Evolutionary conservation across 768 basidiomycete genomes (phyloP), one percentile per base, ranked within the genome.

Genomic region (Mycena latifolia): DNA sequence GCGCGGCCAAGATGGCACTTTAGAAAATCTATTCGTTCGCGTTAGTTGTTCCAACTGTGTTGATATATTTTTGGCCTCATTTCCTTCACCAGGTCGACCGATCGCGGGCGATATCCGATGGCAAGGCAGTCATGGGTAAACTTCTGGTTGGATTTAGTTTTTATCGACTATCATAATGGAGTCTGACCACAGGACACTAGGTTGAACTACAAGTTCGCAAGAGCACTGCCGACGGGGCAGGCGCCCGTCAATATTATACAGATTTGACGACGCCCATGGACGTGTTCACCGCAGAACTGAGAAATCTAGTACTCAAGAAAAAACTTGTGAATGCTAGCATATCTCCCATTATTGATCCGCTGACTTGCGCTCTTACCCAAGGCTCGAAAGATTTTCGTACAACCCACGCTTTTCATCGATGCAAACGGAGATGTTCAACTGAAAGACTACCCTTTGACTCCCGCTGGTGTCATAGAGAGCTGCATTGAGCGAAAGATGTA

Each of bases 351-450:
- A 24, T 28, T 29, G 29, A 17, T 11, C 10, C 20, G 22, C 51
- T 31, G 22, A 24, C 31, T 22, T 5, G 11, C 10, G 3, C n/a
- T 8, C 46, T 53, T n/a, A n/a, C 28, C 65, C 58, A 69, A 95
- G 90, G 91, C 94, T 20, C 88, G 94, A 63, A 95, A 94, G 77
- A 84, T 94, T 20, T 92, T 95, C 77, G 89, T 93, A 4, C 94
- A 94, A 76, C 92, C 93, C 3, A 95, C 92, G 72, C 93, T 93
- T 17, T 80, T 89, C 70, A 70, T 94, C 52, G 85, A 85, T 56
- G 79, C 59, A n/a, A 62, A 88, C 68, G 89, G 81, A 28, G 87
- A 93, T 70, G 92, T 93, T 28, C 80, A 88, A 57, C 78, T 96
- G 65, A 92, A 88, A 75, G 93, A 95, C 72, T 95, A 95, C 74